Conservation (phyloP, 176 grass and related monocot genomes). For the Phyllostachys edulis region DNA sequence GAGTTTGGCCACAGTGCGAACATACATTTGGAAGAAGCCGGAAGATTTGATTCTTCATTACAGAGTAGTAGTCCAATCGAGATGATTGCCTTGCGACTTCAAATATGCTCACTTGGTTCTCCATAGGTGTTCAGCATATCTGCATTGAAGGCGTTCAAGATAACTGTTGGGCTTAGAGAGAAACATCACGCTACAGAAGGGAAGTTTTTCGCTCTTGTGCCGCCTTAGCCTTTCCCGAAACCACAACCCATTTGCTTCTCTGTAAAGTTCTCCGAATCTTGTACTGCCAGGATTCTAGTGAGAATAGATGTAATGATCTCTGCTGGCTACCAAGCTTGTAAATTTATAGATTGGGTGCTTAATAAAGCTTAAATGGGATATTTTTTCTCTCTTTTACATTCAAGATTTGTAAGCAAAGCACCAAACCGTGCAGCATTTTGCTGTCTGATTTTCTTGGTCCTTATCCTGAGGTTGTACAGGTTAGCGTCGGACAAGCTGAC, state of each 20-base stretch:
- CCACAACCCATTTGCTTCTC: constrained; percentile 17
- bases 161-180: no score
- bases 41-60: constrained; percentile 96
- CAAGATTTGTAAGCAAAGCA: not conserved
- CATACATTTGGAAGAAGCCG: constrained; percentile 93
- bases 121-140: no score
- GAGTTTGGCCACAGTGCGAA: constrained; percentile 87
- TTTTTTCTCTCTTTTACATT: not conserved
- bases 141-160: constrained; percentile 11
- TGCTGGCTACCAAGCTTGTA: constrained; percentile 48
- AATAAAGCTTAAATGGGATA: constrained; percentile 45
- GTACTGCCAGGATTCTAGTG: constrained; percentile 31
- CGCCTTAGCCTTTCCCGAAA: no score
- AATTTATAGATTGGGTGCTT: constrained; percentile 39
- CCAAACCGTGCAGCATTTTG: not conserved
- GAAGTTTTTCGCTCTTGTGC: no score
- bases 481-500: no score
- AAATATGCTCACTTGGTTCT: not conserved
- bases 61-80: constrained; percentile 64
- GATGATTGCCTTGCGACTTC: constrained; percentile 34
- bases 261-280: constrained; percentile 57
- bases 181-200: no score
- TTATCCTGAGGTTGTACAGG: not conserved
- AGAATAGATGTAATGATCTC: constrained; percentile 51
- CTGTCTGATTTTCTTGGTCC: not conserved